phyloP scores from a whole-genome alignment of 768 basidiomycete species.

The Rickenella mellea region DNA sequence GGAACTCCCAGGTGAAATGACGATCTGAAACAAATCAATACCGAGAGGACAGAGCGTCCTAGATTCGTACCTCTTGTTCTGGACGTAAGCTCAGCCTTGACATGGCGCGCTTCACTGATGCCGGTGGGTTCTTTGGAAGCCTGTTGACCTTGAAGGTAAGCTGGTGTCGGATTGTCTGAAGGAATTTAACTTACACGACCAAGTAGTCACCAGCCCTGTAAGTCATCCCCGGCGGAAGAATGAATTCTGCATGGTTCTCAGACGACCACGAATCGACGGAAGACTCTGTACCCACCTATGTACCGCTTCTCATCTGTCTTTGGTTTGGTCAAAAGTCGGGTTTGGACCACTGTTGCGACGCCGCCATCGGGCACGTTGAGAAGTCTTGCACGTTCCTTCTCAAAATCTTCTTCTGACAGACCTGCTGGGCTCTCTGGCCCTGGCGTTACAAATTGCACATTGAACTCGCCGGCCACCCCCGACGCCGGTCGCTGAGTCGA shows the following conservation, averaged over 20 bases:
- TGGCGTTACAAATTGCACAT: too few species aligned
- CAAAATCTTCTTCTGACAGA: too few species aligned
- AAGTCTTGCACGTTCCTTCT: slow-evolving; percentile 21
- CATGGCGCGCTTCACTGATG: slow-evolving; percentile 28
- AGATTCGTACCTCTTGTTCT: slow-evolving; percentile 25
- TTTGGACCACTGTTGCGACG: slow-evolving; percentile 30
- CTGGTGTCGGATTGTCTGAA: background rate
- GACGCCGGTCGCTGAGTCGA: too few species aligned
- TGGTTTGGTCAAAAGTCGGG: slow-evolving; percentile 28
- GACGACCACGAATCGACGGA: background rate
- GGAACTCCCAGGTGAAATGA: slow-evolving; percentile 25
- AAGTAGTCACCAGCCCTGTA: slow-evolving; percentile 40
- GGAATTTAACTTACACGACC: slow-evolving; percentile 24
- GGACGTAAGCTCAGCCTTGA: slow-evolving; percentile 26
- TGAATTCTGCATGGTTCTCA: slow-evolving; percentile 21
- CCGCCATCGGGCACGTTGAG: slow-evolving; percentile 29
- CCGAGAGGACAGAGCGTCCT: background rate
- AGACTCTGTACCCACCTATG: slow-evolving; percentile 21
- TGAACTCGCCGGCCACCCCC: too few species aligned
- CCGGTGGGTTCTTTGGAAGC: slow-evolving; percentile 29
- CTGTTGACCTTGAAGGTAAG: slow-evolving; percentile 10
- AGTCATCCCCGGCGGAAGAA: slow-evolving; percentile 26
- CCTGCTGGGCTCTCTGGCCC: too few species aligned
- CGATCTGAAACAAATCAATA: slow-evolving; percentile 17
- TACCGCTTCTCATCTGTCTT: slow-evolving; percentile 31